Conservation (phyloP, 495 filamentous ascomycete genomes). For the Aspergillus carlsbadensis region DNA sequence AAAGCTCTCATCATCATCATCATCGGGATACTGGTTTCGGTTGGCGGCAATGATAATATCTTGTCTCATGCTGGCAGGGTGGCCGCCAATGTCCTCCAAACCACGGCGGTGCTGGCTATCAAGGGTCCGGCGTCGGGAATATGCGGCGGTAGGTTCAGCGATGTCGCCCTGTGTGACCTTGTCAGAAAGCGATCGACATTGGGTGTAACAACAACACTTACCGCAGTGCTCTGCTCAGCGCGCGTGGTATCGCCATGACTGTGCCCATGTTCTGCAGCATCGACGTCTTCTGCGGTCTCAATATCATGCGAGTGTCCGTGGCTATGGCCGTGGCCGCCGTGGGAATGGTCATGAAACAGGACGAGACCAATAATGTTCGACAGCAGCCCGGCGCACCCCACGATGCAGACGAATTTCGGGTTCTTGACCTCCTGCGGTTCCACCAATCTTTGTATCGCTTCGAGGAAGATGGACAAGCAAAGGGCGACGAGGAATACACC, state of each 20-base stretch:
- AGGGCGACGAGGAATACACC: constrained; percentile 95
- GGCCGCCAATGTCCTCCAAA: constrained; percentile 74
- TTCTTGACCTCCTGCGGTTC: constrained; percentile 83
- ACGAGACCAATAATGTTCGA: constrained; percentile 89
- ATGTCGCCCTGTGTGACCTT: constrained; percentile 19
- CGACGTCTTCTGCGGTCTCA: constrained; percentile 33
- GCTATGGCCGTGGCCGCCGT: constrained; percentile 67
- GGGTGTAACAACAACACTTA: constrained; percentile 35
- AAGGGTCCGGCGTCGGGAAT: constrained; percentile 28
- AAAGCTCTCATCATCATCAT: constrained; percentile 49
- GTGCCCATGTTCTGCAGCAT: constrained; percentile 42
- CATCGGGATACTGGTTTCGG: constrained; percentile 48
- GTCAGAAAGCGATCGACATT: constrained; percentile 1
- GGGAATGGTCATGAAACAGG: constrained; percentile 90
- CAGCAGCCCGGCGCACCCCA: constrained; percentile 80
- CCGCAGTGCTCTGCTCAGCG: constrained; percentile 46
- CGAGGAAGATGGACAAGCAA: constrained; percentile 92
- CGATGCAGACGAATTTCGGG: constrained; percentile 79
- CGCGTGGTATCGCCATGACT: constrained; percentile 31
- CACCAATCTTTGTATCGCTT: constrained; percentile 85
- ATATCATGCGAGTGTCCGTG: constrained; percentile 46
- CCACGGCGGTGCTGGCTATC: constrained; percentile 49
- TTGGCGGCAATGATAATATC: constrained; percentile 80
- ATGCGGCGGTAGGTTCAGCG: constrained; percentile 27
- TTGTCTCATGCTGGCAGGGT: constrained; percentile 87